Percentiles rank a stretch among this genome's conserved stretches.
Evolutionary conservation across 2,329 filamentous ascomycete genomes (phyloP).

Genomic region (Clarireedia monteithiana): DNA sequence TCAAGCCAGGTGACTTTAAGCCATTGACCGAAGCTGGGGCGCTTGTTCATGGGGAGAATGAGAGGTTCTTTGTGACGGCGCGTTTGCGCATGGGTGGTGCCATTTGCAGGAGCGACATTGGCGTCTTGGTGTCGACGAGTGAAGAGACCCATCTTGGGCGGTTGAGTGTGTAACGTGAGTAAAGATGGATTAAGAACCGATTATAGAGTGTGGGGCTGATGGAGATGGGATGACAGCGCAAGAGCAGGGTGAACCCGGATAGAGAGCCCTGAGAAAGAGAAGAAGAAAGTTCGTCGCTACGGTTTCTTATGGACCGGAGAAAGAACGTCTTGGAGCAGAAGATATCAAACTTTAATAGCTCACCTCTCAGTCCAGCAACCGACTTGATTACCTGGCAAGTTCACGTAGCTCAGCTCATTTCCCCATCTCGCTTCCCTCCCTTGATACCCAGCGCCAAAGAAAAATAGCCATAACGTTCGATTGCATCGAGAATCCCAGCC

Average conservation of each 20-base stretch:
- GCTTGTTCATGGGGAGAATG: conserved; percentile 36
- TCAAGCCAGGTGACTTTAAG: conserved; percentile 60
- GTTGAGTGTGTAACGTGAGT: not conserved
- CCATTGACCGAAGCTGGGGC: conserved; percentile 62
- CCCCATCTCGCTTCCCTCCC: not conserved
- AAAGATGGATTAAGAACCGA: not conserved
- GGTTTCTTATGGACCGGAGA: not conserved
- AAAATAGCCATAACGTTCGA: not conserved
- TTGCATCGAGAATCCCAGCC: not conserved
- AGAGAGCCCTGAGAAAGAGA: not conserved
- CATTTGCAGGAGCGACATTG: conserved; percentile 1
- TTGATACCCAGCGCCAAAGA: too few species aligned
- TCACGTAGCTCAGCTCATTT: too few species aligned
- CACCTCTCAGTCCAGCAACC: not conserved
- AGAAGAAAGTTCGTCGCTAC: not conserved
- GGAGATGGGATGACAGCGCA: not conserved
- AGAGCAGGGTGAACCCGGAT: not conserved
- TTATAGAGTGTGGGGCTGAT: not conserved
- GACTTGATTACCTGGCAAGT: too few species aligned
- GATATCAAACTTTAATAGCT: not conserved
- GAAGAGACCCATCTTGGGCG: conserved; percentile 4
- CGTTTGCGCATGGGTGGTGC: not conserved
- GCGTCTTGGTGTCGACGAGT: conserved; percentile 1
- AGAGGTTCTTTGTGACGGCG: conserved; percentile 13
- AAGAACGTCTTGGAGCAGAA: not conserved